phyloP scores from a whole-genome alignment of 805 yeast genomes.

The Candida chilensis region DNA sequence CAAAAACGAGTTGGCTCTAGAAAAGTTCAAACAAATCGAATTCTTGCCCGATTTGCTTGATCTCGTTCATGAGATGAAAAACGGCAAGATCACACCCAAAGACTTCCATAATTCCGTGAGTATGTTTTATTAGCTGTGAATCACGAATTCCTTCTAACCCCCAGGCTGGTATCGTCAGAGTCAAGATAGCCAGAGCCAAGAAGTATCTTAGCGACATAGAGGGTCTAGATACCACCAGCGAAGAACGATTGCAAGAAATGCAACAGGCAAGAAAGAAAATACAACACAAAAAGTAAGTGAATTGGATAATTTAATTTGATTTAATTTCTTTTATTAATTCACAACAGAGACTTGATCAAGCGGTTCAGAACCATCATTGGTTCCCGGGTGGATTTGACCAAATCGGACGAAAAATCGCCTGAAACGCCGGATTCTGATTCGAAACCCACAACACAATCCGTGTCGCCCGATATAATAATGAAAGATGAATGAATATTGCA shows the following conservation, averaged over 20 bases:
- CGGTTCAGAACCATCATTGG: constrained; percentile 9
- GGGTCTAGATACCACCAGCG: constrained; percentile 33
- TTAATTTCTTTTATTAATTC: no score
- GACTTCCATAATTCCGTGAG: constrained; percentile 32
- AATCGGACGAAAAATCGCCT: constrained; percentile 3
- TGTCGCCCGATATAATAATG: no score
- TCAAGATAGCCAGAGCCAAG: constrained; percentile 24
- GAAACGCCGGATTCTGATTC: no score
- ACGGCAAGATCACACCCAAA: constrained; percentile 28
- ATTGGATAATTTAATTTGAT: not conserved
- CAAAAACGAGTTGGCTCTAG: not conserved
- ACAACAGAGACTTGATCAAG: constrained; percentile 8
- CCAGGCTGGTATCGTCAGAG: constrained; percentile 33
- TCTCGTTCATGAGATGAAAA: constrained; percentile 24
- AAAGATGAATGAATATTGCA: no score
- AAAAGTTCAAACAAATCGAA: constrained; percentile 12
- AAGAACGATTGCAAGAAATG: constrained; percentile 19
- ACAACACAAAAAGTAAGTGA: constrained; percentile 9
- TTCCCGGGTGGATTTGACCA: constrained; percentile 4
- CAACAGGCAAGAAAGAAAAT: constrained; percentile 20
- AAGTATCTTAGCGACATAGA: constrained; percentile 27
- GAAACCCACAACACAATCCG: no score
- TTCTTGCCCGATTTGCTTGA: constrained; percentile 29
- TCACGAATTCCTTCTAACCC: not conserved
- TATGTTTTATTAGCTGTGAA: constrained; percentile 2